Conservation (phyloP, 31 red algal genomes). For the Odonthalia washingtoniensis region DNA sequence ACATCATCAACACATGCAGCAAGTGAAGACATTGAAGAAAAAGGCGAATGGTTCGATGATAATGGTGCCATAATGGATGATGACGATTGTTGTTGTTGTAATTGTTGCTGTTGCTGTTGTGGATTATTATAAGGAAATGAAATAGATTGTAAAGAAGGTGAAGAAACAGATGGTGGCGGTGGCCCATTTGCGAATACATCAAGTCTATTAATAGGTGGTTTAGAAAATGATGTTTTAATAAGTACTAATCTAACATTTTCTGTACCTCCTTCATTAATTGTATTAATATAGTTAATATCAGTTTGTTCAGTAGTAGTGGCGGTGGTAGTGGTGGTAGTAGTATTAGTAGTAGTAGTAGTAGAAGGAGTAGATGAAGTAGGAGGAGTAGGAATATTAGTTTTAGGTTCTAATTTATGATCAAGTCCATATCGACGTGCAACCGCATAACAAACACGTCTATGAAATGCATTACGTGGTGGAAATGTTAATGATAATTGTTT, state of each 20-base stretch:
- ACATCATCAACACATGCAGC: background rate
- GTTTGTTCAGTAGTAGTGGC: no score
- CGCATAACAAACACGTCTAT: constrained; percentile 65
- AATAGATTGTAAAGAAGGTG: no score
- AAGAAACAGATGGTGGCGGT: background rate
- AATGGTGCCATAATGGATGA: background rate
- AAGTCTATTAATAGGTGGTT: constrained; percentile 8
- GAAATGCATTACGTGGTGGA: constrained; percentile 67
- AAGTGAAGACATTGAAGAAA: background rate
- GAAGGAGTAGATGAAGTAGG: constrained; percentile 1
- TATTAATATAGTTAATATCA: constrained; percentile 46
- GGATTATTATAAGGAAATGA: no score
- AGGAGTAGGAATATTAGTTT: constrained; percentile 11
- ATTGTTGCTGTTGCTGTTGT: no score
- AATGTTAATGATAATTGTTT: constrained; percentile 59
- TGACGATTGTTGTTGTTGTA: no score
- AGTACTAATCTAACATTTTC: constrained; percentile 12
- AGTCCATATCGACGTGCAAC: constrained; percentile 63
- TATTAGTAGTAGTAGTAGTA: background rate
- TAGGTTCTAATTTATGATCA: constrained; percentile 49
- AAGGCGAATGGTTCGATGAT: background rate
- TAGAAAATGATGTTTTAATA: constrained; percentile 45
- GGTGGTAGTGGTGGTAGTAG: no score
- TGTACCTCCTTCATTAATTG: no score
- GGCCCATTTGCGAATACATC: constrained; percentile 38